Evolutionary conservation across 495 filamentous ascomycete species (phyloP).

Genomic region (Parathielavia hyrcaniae): DNA sequence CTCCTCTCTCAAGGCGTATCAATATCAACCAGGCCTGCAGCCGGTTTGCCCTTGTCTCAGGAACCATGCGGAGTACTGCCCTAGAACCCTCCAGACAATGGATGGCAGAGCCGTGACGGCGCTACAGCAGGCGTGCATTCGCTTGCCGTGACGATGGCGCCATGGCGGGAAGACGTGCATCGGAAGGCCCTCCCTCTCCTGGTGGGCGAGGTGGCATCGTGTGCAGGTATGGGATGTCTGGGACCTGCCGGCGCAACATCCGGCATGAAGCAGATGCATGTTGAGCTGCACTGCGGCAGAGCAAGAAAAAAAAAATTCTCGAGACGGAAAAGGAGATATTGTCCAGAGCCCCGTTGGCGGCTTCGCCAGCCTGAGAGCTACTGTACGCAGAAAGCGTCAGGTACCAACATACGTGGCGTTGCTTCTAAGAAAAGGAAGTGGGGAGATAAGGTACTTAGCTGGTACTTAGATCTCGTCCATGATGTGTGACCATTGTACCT

Average conservation of each 20-base stretch:
- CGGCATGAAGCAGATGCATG: constrained; percentile 21
- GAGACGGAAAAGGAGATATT: neutral
- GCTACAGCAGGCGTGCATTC: constrained; percentile 28
- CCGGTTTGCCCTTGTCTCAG: neutral
- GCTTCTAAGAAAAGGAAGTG: neutral
- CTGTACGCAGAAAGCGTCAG: too few species aligned
- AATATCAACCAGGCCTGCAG: neutral
- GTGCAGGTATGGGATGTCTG: constrained; percentile 14
- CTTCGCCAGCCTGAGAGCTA: too few species aligned
- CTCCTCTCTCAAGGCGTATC: neutral
- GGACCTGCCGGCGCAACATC: constrained; percentile 26
- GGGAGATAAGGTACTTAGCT: neutral
- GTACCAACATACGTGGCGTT: neutral
- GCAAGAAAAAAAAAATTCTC: neutral
- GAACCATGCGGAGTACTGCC: neutral
- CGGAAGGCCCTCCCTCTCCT: constrained; percentile 7
- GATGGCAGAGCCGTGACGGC: neutral
- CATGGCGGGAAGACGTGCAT: constrained; percentile 23
- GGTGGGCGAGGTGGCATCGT: constrained; percentile 20
- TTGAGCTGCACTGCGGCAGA: constrained; percentile 18
- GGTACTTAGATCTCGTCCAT: neutral
- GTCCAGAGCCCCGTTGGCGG: neutral
- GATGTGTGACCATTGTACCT: too few species aligned
- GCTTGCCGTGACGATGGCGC: constrained; percentile 20
- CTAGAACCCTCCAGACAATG: neutral